Percentiles rank a stretch among this genome's conserved stretches.
Evolutionary conservation across 1,139 yeast species (phyloP).

Genomic region (Yamadazyma songkhlaensis): DNA sequence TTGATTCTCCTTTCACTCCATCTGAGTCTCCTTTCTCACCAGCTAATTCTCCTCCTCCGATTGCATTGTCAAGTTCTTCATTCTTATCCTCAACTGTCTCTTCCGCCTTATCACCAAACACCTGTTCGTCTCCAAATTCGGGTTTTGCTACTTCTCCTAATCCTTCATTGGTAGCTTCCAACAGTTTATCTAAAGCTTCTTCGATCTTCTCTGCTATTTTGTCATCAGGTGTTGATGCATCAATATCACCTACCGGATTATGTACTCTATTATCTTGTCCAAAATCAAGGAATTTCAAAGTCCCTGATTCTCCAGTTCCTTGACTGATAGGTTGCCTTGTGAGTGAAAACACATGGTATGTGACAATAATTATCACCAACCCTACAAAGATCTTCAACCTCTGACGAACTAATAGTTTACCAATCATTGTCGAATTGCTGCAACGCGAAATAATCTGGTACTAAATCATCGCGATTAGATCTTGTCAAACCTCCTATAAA

Average conservation of each 20-base stretch:
- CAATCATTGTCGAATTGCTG: conserved; percentile 2
- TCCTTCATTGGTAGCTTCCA: neutral
- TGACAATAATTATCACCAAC: conserved; percentile 3
- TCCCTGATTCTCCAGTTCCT: neutral
- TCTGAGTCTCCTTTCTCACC: too few species aligned
- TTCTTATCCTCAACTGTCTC: neutral
- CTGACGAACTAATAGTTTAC: conserved; percentile 7
- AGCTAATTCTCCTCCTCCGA: too few species aligned
- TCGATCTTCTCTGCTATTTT: conserved; percentile 2
- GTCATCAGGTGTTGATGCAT: conserved; percentile 4
- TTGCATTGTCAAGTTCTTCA: neutral
- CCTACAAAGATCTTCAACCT: conserved; percentile 8
- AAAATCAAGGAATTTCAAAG: conserved; percentile 1
- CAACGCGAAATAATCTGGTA: conserved; percentile 1
- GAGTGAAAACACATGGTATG: conserved; percentile 2
- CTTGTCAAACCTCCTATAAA: too few species aligned
- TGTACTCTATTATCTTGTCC: conserved; percentile 4
- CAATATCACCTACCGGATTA: conserved; percentile 7
- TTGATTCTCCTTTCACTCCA: neutral
- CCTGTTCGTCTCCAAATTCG: neutral
- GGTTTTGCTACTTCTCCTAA: too few species aligned
- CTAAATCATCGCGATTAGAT: neutral
- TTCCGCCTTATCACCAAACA: neutral
- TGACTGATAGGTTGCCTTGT: neutral
- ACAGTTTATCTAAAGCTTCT: neutral